phyloP scores from a whole-genome alignment of 2,329 filamentous ascomycete species.

The Sclerotinia trifoliorum region DNA sequence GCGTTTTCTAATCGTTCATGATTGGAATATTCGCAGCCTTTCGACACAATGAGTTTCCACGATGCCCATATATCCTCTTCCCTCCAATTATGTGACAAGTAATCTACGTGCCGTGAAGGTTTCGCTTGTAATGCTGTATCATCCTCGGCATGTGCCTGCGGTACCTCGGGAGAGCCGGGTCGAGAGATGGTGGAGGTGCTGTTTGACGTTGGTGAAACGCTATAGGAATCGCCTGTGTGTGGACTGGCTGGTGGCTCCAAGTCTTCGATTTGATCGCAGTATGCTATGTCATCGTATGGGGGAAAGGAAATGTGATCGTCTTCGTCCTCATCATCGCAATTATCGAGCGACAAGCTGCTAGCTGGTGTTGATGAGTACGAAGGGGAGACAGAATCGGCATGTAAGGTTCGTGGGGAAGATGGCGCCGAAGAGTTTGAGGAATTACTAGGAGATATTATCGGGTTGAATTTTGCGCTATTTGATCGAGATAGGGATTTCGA shows the following conservation, averaged over 20 bases:
- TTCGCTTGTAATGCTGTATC: conserved; percentile 49
- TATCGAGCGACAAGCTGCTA: conserved; percentile 68
- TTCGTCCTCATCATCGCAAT: conserved; percentile 51
- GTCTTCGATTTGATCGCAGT: conserved; percentile 41
- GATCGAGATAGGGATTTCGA: conserved; percentile 50
- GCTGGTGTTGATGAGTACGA: conserved; percentile 63
- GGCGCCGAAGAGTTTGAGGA: conserved; percentile 50
- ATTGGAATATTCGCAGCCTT: conserved; percentile 69
- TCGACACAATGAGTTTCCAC: conserved; percentile 84
- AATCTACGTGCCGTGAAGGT: conserved; percentile 77
- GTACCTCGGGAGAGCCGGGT: conserved; percentile 29
- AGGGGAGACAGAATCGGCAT: conserved; percentile 52
- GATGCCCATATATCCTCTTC: conserved; percentile 98
- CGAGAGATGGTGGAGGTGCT: conserved; percentile 52
- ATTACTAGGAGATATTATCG: conserved; percentile 32
- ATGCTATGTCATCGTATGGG: conserved; percentile 40
- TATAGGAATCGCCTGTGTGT: conserved; percentile 53
- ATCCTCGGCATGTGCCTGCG: conserved; percentile 45
- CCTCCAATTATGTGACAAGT: conserved; percentile 88
- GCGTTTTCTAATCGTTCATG: conserved; percentile 76
- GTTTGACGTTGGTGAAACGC: conserved; percentile 62
- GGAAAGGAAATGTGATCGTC: conserved; percentile 42
- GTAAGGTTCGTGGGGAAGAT: conserved; percentile 55
- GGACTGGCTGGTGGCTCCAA: conserved; percentile 52
- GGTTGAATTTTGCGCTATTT: conserved; percentile 35